Base-by-base conservation (phyloP, 192 early-diverging fungal species). In the Coemansia sp. region DNA sequence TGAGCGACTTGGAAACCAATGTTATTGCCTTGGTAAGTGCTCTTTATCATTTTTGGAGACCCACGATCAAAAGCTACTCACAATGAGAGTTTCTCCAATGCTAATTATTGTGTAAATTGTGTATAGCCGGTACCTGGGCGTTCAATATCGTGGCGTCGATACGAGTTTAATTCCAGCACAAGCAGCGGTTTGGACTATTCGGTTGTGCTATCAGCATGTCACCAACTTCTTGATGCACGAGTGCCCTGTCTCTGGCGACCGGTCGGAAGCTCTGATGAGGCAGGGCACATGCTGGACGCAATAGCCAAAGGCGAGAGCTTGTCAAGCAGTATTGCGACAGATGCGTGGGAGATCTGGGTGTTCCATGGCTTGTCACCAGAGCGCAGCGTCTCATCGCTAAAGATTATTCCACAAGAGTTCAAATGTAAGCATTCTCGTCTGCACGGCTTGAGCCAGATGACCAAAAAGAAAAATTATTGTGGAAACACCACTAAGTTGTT, bases 1-100 rank as follows among this genome's bases (percentile, higher is more conserved):
- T 81, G 78, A 68, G 68, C 57, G 66, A 75, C 66, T 45, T 81
- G 56, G 62, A 72, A 38, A 81, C 78, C 11, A 80, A 80, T 56
- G 65, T 80, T 21, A 75, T 75, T 59, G 72, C 78, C 49, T 50
- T 80, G 66, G 78, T 80, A 80, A 68, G 77, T 65, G 11, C 7
- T n/a, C 6, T 39, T 0, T 25, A 50, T 21, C 43, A 55, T 60
- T 58, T 2, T 19, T 1, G 31, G 25, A 12, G 37, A n/a, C 31
- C 38, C 35, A 12, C 22, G 31, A 35, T 6, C 31, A 35, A 45
- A 45, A 45, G 14, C 3, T 45, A 16, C 41, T 16, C 41, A 1
- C 41, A 45, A 45, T 45, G 41, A 45, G 41, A 9, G 31, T 35
- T 35, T 35, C 31, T 35, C 31, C 31, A 35, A 35, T 45, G 10